Evolutionary conservation across 495 filamentous ascomycete species (phyloP).

Genomic region (Lichina pygmaea): DNA sequence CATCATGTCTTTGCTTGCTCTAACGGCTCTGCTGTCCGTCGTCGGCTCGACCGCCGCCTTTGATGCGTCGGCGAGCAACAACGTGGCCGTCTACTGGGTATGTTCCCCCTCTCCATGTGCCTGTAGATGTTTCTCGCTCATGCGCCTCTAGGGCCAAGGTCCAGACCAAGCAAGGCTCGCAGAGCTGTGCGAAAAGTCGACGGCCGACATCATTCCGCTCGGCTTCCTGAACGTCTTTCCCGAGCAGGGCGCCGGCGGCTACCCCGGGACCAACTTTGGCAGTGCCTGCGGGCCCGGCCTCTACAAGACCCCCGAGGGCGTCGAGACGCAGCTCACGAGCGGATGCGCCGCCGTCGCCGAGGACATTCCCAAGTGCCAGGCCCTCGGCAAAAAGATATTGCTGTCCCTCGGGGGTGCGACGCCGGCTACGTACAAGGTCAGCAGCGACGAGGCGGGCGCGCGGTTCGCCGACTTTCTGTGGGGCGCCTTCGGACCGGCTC

Average conservation of each 20-base stretch:
- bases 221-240: constrained; percentile 42
- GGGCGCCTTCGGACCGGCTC: constrained; percentile 31
- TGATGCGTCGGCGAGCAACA: constrained; percentile 10
- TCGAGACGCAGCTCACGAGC: constrained; percentile 6
- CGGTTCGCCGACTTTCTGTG: constrained; percentile 34
- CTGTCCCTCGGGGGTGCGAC: constrained; percentile 12
- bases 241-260: constrained; percentile 17
- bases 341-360: constrained; percentile 12
- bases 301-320: constrained; percentile 10
- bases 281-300: constrained; percentile 27
- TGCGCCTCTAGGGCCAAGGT: constrained; percentile 17
- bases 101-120: constrained; percentile 2
- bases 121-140: neutral
- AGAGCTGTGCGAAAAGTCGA: constrained; percentile 28
- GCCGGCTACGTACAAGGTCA: constrained; percentile 12
- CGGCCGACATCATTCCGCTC: constrained; percentile 38
- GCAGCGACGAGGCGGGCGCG: constrained; percentile 10
- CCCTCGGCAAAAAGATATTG: constrained; percentile 14
- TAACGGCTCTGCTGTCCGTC: constrained; percentile 4
- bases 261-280: constrained; percentile 35
- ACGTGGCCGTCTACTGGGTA: constrained; percentile 28
- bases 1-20: neutral
- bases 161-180: constrained; percentile 17
- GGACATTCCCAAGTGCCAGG: constrained; percentile 12
- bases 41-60: constrained; percentile 4